Evolutionary conservation across 202 grass and related monocot genomes (phyloP), one percentile per base, ranked within the genome.

Genomic region (Zoysia matrella): DNA sequence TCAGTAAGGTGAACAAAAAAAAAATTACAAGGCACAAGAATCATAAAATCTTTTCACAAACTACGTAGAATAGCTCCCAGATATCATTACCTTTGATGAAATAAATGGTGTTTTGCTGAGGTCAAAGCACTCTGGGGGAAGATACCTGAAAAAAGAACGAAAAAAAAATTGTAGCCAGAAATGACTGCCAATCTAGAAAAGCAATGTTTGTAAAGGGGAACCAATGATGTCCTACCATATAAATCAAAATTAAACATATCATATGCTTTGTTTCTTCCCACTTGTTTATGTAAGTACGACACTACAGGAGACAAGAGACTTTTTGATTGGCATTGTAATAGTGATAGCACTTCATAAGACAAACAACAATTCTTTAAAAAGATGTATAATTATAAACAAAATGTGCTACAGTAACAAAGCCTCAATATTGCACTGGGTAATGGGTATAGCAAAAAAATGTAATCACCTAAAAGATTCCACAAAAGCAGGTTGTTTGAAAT

Each of bases 51-150:
- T 16, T 83, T 56, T 60, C 52, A 54, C 72, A 52, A 80, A 54
- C 46, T 82, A 79, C 69, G 49, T 70, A 64, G 47, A 75, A 11
- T 72, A 54, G 74, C 49, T 82, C 47, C 30, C 46, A 82, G 58
- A 63, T 90, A 83, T 40, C 58, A 47, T 66, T 87, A 96, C 96
- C 96, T 99, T 99, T 14, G 96, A 99, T 83, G 96, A 99, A 81
- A 99, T 99, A 84, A 96, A 88, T 73, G 96, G 96, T 80, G 91
- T 99, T 82, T 83, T 96, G 83, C 89, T 96, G 63, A 99, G 91
- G 58, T 99, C 91, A 85, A 99, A 99, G 80, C 96, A 96, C 89
- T 99, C 96, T 67, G 96, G 96, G 67, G 96, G 93, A 50, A 99
- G 92, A 81, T 99, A 99, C 96, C 96, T 99, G 85, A 74, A 90